Evolutionary conservation across 2,329 filamentous ascomycete species (phyloP).

Genomic region (Knufia fluminis): DNA sequence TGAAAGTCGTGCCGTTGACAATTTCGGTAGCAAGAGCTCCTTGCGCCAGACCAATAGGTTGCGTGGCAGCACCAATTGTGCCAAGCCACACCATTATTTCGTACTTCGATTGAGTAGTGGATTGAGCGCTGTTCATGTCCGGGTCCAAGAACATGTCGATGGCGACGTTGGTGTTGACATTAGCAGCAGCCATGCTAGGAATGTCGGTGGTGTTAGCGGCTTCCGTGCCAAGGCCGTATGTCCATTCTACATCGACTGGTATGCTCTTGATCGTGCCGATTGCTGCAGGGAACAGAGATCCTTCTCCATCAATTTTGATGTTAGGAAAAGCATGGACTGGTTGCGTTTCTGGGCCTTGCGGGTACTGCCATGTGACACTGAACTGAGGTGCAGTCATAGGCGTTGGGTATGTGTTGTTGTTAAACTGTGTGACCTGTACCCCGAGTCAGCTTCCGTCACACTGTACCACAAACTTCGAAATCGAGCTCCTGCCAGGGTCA

Average conservation of each 20-base stretch:
- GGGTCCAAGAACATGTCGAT: constrained; percentile 51
- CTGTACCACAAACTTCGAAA: background rate
- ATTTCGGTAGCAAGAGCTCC: constrained; percentile 29
- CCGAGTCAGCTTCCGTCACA: background rate
- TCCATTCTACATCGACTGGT: constrained; percentile 42
- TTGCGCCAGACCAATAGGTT: constrained; percentile 38
- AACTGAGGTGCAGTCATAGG: constrained; percentile 40
- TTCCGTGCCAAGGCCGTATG: constrained; percentile 39
- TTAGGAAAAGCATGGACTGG: constrained; percentile 50
- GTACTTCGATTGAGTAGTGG: constrained; percentile 33
- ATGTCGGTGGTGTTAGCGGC: constrained; percentile 30
- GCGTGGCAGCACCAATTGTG: constrained; percentile 37
- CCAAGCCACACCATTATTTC: constrained; percentile 53
- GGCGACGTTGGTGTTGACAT: constrained; percentile 47
- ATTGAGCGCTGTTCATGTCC: constrained; percentile 32
- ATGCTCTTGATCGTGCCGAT: constrained; percentile 35
- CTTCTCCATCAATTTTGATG: constrained; percentile 36
- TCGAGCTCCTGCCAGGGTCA: too few relatives aligned
- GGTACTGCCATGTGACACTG: constrained; percentile 47
- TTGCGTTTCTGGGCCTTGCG: constrained; percentile 31
- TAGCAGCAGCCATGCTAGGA: constrained; percentile 27
- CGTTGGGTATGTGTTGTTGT: constrained; percentile 44
- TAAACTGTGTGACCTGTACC: constrained; percentile 38
- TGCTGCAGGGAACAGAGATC: constrained; percentile 35
- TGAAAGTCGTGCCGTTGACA: constrained; percentile 36